These are phyloP conservation scores for Kazachstania viticola DNA, from an alignment of 805 yeast species.

Conservation along the genomic window DNA sequence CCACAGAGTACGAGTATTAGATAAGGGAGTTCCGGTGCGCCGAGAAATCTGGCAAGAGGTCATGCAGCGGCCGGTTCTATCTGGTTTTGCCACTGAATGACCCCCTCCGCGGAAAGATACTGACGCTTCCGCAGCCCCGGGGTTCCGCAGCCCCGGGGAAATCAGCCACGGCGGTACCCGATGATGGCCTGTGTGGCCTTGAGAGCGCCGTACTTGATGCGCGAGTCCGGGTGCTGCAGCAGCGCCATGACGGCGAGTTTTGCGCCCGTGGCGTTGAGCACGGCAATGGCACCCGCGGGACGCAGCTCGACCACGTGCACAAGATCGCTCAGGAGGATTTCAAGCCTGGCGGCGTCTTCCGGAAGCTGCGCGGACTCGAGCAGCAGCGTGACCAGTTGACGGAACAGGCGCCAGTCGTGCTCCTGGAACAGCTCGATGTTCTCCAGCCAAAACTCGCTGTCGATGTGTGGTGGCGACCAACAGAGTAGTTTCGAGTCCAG, in stretches of 20 bases:
- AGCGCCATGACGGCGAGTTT: slow-evolving; percentile 78
- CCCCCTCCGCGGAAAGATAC: too few species aligned
- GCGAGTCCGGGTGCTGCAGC: slow-evolving; percentile 69
- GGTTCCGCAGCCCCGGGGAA: too few species aligned
- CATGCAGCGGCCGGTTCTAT: too few species aligned
- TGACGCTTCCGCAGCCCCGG: too few species aligned
- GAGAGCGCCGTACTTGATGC: slow-evolving; percentile 88
- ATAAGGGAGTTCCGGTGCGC: too few species aligned
- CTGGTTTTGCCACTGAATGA: too few species aligned
- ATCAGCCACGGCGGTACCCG: too few species aligned
- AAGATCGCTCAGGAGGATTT: slow-evolving; percentile 60
- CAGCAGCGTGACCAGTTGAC: slow-evolving; percentile 46
- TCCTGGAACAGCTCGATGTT: slow-evolving; percentile 68
- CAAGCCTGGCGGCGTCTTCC: slow-evolving; percentile 30
- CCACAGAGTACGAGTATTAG: too few species aligned
- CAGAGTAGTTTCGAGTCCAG: slow-evolving; percentile 63
- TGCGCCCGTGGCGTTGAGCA: slow-evolving; percentile 44
- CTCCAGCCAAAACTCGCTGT: slow-evolving; percentile 82
- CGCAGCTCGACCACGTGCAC: slow-evolving; percentile 47
- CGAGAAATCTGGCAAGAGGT: too few species aligned
- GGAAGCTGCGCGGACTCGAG: slow-evolving; percentile 20
- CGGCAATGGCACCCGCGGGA: slow-evolving; percentile 44
- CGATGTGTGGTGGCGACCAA: slow-evolving; percentile 90
- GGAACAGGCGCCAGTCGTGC: slow-evolving; percentile 61
- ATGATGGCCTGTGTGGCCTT: slow-evolving; percentile 91